Base-by-base conservation (phyloP, 768 basidiomycete species). In the Termitomyces sp. region DNA sequence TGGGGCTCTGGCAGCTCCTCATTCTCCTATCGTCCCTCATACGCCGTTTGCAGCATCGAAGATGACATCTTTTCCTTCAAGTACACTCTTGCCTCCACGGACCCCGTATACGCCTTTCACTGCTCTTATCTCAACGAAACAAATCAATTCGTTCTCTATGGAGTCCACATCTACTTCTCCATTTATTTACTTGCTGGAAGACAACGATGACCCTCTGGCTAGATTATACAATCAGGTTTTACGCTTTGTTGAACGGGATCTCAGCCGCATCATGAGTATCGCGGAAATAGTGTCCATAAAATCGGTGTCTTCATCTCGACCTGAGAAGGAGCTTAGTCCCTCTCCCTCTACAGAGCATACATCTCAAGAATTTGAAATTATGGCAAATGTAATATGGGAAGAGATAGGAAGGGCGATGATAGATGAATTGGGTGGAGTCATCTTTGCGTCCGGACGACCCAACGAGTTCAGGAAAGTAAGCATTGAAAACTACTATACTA, bases 401-500 rank as follows among this genome's bases (percentile, higher is more conserved):
- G 93, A 95, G 71, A 71, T 96, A 19, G 89, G 86, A 1, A 75
- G 78, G 41, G 82, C 90, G 0, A 83, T 99, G 47, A 87, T 91
- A 79, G 85, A 88, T 58, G 92, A 96, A 66, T 73, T 98, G 42
- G 95, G 96, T 0, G 73, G 72, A 21, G 72, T 85, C 8, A 82
- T 98, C 2, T 99, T 98, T 69, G 86, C 95, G n/a, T 90, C 88
- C 2, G 97, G 97, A 14, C 82, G 89, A 54, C 94, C 97, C 11
- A 85, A 89, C 51, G 92, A 95, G 54, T 92, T 98, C 69, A 84
- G 92, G 52, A 88, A 86, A 77, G 95, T 95, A 57, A 53, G 80
- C 66, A 12, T 42, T 45, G 37, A 52, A 37, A 16, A 10, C n/a
- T n/a, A 14, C 25, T 32, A n/a, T n/a, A 23, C 17, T 10, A 31